Conservation (phyloP, 345 rosid genomes). For the Sisymbrium irio region DNA sequence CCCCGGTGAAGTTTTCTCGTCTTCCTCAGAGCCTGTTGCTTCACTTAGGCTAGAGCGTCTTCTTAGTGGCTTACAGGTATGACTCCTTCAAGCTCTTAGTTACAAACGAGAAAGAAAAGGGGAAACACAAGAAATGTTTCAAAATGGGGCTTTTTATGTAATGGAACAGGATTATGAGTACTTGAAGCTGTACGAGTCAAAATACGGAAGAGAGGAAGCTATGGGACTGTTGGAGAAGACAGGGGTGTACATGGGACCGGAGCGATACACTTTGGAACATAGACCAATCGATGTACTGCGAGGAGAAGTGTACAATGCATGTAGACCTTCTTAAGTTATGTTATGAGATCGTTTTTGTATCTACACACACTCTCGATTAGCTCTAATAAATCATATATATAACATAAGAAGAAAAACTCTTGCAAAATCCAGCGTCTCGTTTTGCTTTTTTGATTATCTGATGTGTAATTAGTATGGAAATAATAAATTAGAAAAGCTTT, state of each 20-base stretch:
- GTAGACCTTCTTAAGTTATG: constrained; percentile 36
- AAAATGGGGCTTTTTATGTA: background rate
- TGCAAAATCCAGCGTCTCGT: too few species aligned
- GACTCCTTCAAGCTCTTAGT: constrained; percentile 10
- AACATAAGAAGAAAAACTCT: background rate
- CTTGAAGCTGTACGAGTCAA: constrained; percentile 69
- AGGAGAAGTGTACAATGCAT: constrained; percentile 77
- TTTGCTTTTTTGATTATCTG: too few species aligned
- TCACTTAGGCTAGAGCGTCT: constrained; percentile 87
- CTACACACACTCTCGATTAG: background rate
- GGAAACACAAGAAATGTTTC: background rate
- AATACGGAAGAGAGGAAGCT: constrained; percentile 75
- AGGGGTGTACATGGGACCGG: constrained; percentile 81
- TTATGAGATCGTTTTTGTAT: constrained; percentile 5
- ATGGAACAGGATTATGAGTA: constrained; percentile 71
- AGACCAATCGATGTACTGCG: constrained; percentile 82
- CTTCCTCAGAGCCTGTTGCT: constrained; percentile 78
- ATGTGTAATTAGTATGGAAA: too few species aligned
- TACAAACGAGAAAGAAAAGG: background rate
- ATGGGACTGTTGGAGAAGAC: constrained; percentile 79
- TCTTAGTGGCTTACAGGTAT: constrained; percentile 91
- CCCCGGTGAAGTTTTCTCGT: constrained; percentile 93
- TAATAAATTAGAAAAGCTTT: too few species aligned
- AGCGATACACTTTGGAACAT: constrained; percentile 86
- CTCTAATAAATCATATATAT: background rate